Evolutionary conservation across 495 filamentous ascomycete genomes (phyloP), one percentile per base, ranked within the genome.

Genomic region (Talaromyces nanjingensis): DNA sequence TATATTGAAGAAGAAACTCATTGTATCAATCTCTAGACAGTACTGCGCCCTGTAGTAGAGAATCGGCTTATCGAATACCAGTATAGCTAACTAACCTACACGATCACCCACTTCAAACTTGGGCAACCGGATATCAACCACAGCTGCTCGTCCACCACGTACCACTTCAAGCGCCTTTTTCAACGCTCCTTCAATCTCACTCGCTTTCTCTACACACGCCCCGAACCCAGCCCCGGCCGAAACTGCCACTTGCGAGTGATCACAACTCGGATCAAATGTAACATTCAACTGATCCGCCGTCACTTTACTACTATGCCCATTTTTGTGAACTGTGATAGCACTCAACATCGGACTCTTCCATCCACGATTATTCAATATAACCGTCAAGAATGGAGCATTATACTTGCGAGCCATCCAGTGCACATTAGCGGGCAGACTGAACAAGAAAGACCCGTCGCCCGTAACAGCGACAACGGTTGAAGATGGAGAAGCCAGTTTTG

Each of bases 341-440:
- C 37, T 16, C 37, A 42, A 16, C 37, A 42, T 42, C 14, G 37
- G 37, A 42, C 37, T 42, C 37, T 63, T 63, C 67, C 67, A 69
- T 24, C 68, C 65, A 6, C 66, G 63, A 52, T 74, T 73, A 56
- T 74, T 74, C 58, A 72, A 31, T n/a, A 72, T 67, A 14, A 73
- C 59, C 6, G 72, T 74, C 31, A 74, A 47, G 34, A 72, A 65
- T 18, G 71, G 70, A 34, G 37, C 37, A 42, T 42, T 42, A 14
- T 42, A 16, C 14, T 42, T 42, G 37, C 37, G 37, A 1, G 37
- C 37, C 37, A 42, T 42, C 37, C 37, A 42, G 37, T 42, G 37
- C 4, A 42, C 37, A 3, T 42, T 42, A 3, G 33, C 33, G 0
- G 33, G 33, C 1, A 37, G 33, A 37, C 33, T 37, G 14, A 42